Base-by-base conservation (phyloP, 225 moss, liverwort and hornwort species). In the Lunularia cruciata region DNA sequence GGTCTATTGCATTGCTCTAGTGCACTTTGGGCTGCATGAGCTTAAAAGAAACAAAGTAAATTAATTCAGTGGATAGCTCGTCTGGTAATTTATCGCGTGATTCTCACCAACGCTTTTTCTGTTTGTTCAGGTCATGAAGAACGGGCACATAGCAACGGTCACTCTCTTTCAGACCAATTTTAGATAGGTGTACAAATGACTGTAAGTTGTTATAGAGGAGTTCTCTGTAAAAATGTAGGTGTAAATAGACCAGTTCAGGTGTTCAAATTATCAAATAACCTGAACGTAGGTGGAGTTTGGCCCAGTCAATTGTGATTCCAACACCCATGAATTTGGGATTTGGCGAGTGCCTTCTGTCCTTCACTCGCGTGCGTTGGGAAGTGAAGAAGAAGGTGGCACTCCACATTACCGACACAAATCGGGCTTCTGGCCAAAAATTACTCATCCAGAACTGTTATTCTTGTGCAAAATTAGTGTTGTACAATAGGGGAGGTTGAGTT, bases 91-190 rank as follows among this genome's bases (percentile, higher is more conserved):
- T 11, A 0, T 25, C 43, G 28, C 26, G 27, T 14, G 9, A 14
- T 40, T 30, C 62, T 59, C 32, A 65, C 57, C 23, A 6, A n/a
- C 42, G 18, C 6, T 68, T 43, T 8, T 22, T 28, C 38, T 30
- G 33, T 13, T 64, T 8, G 46, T 70, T 65, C 87, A 94, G 94
- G 91, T 92, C 26, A 92, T 96, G 92, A 96, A 90, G 76, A 92
- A 96, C 58, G 92, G 92, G 49, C 92, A 92, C 59, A 79, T 96
- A 81, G 95, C 92, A 65, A 96, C 95, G 72, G 92, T 92, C 46
- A 96, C 95, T 67, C 81, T 92, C 63, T 96, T 92, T 72, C 92
- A 92, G 77, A 92, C 84, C 83, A 86, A 81, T 78, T 69, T 69
- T 42, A 69, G 69, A 42, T 69, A 69, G 69, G 11, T 56, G 68